A percentile compares a stretch with the other conserved stretches of the same genome.
These are phyloP conservation scores for Metschnikowia matae DNA, from an alignment of 805 yeast genomes.

Conservation along the genomic window DNA sequence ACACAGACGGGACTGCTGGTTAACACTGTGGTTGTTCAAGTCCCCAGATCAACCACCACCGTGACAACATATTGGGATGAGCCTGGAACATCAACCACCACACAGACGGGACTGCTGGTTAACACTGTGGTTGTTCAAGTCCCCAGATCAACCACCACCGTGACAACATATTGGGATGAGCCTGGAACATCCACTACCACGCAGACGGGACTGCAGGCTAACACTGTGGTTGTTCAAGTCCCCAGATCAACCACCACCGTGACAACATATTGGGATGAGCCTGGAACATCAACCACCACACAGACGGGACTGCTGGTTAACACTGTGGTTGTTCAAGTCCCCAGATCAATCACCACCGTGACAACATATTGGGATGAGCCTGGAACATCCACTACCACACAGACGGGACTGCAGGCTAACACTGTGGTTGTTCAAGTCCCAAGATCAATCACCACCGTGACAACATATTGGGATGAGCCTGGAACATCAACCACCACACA, in stretches of 20 bases:
- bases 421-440: no score
- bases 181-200: neutral
- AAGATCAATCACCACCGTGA: no score
- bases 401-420: no score
- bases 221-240: conserved; percentile 13
- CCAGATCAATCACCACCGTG: no score
- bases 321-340: conserved; percentile 14
- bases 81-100: neutral
- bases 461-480: no score
- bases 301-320: neutral
- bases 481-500: no score
- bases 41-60: conserved; percentile 6
- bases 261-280: conserved; percentile 11
- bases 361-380: no score
- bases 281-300: neutral
- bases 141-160: conserved; percentile 5
- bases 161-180: conserved; percentile 11
- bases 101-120: neutral
- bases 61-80: conserved; percentile 12
- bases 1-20: neutral
- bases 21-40: conserved; percentile 12
- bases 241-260: conserved; percentile 5
- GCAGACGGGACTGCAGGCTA: neutral
- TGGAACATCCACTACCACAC: no score
- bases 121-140: conserved; percentile 13